Evolutionary conservation across 306 rosid species (phyloP), one percentile per base, ranked within the genome.

Genomic region (Argentina anserina): DNA sequence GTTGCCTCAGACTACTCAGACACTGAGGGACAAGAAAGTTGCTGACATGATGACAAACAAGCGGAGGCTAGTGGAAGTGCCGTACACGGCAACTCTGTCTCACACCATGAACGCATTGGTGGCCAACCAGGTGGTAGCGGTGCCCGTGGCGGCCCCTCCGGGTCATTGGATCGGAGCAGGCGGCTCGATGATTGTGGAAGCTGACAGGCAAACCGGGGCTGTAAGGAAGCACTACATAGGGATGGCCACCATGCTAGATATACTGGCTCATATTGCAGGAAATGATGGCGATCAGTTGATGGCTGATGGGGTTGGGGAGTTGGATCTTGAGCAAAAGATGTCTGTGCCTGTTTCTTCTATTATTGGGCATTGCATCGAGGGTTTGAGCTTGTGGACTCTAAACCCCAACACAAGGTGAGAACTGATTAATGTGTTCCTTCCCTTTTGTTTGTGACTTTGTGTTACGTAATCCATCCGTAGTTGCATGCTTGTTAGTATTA

Each of bases 101-200:
- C 83, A 91, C 70, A 88, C 95, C 6, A 88, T 91, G 96, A 91
- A 83, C 72, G 43, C 87, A 0, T 84, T 91, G 34, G 97, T 91
- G 26, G 95, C 95, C 0, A 91, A 91, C 79, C 80, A 28, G 52
- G 90, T 91, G 25, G 78, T 87, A 81, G 96, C 97, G 46, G 86
- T 87, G 5, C 97, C 95, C 1, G 96, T 94, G 80, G 97, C 97
- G 0, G 97, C 91, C 0, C 99, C 99, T 10, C 97, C 99, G 0
- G 96, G 99, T 0, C 96, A 89, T 13, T 91, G 95, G 97, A 89
- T 94, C 53, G 97, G 99, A 47, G 97, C 96, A 0, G 93, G 97
- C 0, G 97, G 95, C 26, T 88, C 97, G 0, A 88, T 94, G 96
- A 94, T 94, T 45, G 85, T 94, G 77, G 96, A 91, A 78, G 65